phyloP scores from a whole-genome alignment of 768 basidiomycete species.

The Suillus lakei region DNA sequence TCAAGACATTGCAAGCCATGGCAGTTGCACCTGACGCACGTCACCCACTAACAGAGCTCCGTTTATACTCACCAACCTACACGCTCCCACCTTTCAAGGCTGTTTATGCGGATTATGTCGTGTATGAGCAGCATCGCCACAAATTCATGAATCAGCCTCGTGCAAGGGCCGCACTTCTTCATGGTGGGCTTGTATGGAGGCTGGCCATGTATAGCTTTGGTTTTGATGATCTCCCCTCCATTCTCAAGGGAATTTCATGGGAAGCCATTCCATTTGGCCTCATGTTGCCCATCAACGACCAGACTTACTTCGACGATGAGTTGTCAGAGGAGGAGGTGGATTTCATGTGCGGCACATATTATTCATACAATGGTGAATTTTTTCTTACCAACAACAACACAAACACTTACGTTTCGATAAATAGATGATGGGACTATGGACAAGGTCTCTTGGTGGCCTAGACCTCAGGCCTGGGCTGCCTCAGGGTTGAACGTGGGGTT shows the following conservation, averaged over 20 bases:
- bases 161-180: neutral
- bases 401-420: too few species aligned
- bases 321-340: neutral
- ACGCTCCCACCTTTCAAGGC: neutral
- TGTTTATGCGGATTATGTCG: neutral
- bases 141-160: neutral
- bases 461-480: neutral
- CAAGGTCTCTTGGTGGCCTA: neutral
- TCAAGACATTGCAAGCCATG: neutral
- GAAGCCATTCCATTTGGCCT: neutral
- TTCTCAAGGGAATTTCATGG: too few species aligned
- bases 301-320: neutral
- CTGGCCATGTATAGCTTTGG: too few species aligned
- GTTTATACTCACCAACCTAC: neutral
- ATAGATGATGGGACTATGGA: neutral
- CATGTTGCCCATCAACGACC: neutral
- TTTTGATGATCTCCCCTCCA: too few species aligned
- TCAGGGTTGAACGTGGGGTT: neutral
- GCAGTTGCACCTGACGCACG: neutral
- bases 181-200: too few species aligned
- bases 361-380: neutral
- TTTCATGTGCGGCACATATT: neutral
- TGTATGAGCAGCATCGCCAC: neutral
- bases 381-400: neutral
- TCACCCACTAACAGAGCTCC: neutral